Evolutionary conservation across 2,329 filamentous ascomycete species (phyloP), one percentile per base, ranked within the genome.

Genomic region (Arthrobotrys sinensis): DNA sequence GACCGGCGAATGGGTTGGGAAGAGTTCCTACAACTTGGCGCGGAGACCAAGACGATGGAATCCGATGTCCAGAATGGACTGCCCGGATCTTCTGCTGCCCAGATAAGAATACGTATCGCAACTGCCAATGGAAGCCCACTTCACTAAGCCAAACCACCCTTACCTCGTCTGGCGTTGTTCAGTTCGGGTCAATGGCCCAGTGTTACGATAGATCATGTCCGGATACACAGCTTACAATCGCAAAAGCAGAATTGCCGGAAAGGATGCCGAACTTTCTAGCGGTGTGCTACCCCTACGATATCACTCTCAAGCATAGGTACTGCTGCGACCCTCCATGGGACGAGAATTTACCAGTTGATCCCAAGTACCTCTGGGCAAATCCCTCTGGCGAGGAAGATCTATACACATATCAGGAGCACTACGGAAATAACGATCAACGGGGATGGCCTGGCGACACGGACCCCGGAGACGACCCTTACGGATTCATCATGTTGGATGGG

Each of bases 401-500:
- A 76, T 82, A 77, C 81, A 69, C 28, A 45, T 81, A 80, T 81
- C 48, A 52, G 11, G 24, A 52, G 11, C 4, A 52, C 21, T n/a
- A 32, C 32, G 48, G 48, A 10, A 32, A 32, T 52, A 32, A 52
- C 8, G 21, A 52, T 21, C 21, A 52, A 1, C 2, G 21, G 11
- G 21, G 11, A 12, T 62, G 34, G 55, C 67, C 65, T 14, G 76
- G 73, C 43, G 81, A 81, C 38, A 75, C 48, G 14, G 48, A 77
- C 52, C 55, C 79, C 40, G 83, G 82, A 14, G 67, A 43, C 3
- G 83, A 84, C 69, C 66, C 83, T 0, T 83, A 83, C 69, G 82
- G 82, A 4, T 83, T 83, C 53, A 64, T 84, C 11, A 83, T 83
- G 82, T 79, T 84, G 5, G 77, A 84, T 68, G 83, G 83, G 0